Percentiles rank a stretch among this genome's conserved stretches.
phyloP scores from a whole-genome alignment of 2,329 filamentous ascomycete species.

The Colletotrichum graminicola region DNA sequence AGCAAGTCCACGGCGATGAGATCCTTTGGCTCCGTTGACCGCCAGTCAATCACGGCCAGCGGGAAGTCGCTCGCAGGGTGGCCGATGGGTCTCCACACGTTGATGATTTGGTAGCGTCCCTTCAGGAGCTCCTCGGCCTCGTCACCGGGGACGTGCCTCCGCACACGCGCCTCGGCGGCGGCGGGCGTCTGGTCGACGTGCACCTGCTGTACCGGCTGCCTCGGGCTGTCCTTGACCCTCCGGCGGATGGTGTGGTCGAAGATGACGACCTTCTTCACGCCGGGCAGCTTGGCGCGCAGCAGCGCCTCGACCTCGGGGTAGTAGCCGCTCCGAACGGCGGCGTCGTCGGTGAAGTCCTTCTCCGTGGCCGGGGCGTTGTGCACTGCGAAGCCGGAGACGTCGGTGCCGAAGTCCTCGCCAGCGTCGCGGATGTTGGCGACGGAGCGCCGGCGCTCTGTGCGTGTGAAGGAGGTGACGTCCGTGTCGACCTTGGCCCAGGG shows the following conservation, averaged over 20 bases:
- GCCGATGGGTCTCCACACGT: constrained; percentile 77
- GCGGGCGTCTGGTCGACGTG: constrained; percentile 79
- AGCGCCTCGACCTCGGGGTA: constrained; percentile 72
- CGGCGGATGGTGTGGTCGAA: constrained; percentile 80
- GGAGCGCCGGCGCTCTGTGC: constrained; percentile 58
- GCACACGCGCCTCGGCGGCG: constrained; percentile 72
- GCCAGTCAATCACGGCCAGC: constrained; percentile 75
- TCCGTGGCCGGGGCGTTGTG: constrained; percentile 65
- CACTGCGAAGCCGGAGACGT: constrained; percentile 70
- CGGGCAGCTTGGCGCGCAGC: constrained; percentile 65
- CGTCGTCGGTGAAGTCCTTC: constrained; percentile 67
- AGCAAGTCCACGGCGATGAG: constrained; percentile 72
- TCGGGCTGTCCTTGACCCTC: constrained; percentile 63
- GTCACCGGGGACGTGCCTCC: constrained; percentile 66
- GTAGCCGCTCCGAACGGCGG: constrained; percentile 66
- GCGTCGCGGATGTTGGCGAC: constrained; percentile 68
- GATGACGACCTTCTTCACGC: constrained; percentile 72
- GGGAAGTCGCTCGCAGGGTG: constrained; percentile 73
- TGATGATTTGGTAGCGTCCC: constrained; percentile 75
- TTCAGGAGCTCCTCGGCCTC: constrained; percentile 69
- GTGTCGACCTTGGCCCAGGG: constrained; percentile 76
- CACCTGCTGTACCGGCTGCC: constrained; percentile 76
- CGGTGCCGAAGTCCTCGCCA: constrained; percentile 64
- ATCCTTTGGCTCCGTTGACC: constrained; percentile 67
- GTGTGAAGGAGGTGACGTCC: constrained; percentile 65